Conservation (phyloP, 345 rosid genomes). For the Arabis alpina region DNA sequence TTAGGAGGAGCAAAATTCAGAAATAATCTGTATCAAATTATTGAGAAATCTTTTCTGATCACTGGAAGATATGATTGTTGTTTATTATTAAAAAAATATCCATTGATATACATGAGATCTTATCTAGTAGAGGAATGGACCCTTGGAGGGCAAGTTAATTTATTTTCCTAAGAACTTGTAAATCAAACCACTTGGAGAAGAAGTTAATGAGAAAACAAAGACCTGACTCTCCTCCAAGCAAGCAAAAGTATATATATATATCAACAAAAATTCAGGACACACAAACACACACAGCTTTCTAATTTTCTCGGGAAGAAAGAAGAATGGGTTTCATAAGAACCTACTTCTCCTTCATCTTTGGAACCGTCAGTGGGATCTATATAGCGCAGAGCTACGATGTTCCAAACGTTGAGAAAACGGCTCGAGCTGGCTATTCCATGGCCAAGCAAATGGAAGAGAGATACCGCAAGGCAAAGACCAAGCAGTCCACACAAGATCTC, state of each 20-base stretch:
- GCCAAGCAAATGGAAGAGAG: conserved; percentile 54
- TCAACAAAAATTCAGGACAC: neutral
- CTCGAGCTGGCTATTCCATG: conserved; percentile 34
- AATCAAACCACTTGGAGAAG: conserved; percentile 26
- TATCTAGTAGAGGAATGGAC: neutral
- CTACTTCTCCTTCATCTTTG: conserved; percentile 44
- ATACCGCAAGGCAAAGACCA: conserved; percentile 45
- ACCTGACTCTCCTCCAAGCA: neutral
- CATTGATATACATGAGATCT: neutral
- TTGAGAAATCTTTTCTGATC: neutral
- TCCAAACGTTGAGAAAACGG: conserved; percentile 48
- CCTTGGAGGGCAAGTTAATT: conserved; percentile 11
- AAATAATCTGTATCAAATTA: no score
- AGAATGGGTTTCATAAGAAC: conserved; percentile 48
- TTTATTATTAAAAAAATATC: neutral
- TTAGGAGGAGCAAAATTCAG: no score
- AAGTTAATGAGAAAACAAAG: conserved; percentile 11
- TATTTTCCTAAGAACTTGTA: neutral
- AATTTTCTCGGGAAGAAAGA: neutral
- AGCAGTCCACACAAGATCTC: neutral
- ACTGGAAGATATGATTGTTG: neutral
- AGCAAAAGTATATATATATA: conserved; percentile 5
- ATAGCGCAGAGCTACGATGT: conserved; percentile 57
- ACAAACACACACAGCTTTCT: neutral
- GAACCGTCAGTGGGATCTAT: conserved; percentile 50